Evolutionary conservation across 306 rosid genomes (phyloP), one percentile per base, ranked within the genome.

Genomic region (Castanospermum australe): DNA sequence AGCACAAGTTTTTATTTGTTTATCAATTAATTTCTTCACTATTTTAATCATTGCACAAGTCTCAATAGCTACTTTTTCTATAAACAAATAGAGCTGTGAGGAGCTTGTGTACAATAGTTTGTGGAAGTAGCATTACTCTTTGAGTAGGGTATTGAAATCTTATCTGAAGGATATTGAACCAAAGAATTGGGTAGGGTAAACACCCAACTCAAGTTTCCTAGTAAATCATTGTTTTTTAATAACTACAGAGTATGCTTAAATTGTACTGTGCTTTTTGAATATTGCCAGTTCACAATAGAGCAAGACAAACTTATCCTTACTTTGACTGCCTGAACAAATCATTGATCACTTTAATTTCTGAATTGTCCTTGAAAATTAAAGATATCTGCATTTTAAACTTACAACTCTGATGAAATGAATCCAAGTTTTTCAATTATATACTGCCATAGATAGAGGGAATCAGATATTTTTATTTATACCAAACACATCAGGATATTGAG

Each of bases 21-120:
- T 50, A 51, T 76, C 24, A 25, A 35, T 24, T 63, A n/a, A 1
- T 4, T 50, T 2, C 57, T 48, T 64, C 22, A 48, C 33, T 36
- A 33, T 71, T 33, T 18, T 48, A 67, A 67, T 8, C 1, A 4
- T 28, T 24, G 24, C 38, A 47, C 50, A 55, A 21, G n/a, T 17
- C 69, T 69, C 61, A 67, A 71, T n/a, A 24, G 50, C n/a, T 51
- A 15, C 48, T 50, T 79, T 54, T 61, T 68, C 76, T 13, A 18
- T 20, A 28, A 78, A 35, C 6, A 57, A 44, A 15, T 21, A 57
- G 14, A 11, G 17, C 9, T 7, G 3, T 44, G 47, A 62, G 20
- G 45, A 11, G 33, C 64, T 38, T 36, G 30, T 11, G 28, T 22
- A 22, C 71, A 36, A 30, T 21, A 48, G 63, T 20, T 50, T 52